phyloP scores from a whole-genome alignment of 345 rosid genomes.

The Geranium brycei region DNA sequence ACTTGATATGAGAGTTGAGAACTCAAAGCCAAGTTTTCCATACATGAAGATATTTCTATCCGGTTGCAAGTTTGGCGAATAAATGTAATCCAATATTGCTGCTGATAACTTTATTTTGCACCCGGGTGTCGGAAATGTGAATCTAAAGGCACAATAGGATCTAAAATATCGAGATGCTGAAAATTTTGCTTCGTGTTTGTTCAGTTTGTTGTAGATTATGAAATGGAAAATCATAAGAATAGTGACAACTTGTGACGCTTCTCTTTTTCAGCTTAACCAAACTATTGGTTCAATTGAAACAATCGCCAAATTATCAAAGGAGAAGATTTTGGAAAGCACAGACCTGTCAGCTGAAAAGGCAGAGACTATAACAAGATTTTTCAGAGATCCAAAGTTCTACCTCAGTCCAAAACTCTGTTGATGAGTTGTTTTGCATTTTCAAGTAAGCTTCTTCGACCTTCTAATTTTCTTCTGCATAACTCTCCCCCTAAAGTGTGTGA shows the following conservation, averaged over 20 bases:
- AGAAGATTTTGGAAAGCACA: conserved; percentile 53
- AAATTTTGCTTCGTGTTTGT: not conserved
- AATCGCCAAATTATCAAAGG: conserved; percentile 69
- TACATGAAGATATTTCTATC: too few species aligned
- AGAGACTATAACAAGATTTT: conserved; percentile 44
- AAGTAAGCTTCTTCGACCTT: conserved; percentile 2
- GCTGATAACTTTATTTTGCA: too few species aligned
- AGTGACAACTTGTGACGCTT: not conserved
- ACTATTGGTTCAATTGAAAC: conserved; percentile 85
- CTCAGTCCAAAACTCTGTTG: conserved; percentile 50
- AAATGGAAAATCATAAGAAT: not conserved
- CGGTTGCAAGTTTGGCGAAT: too few species aligned
- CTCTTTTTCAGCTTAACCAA: conserved; percentile 52
- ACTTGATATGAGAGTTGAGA: too few species aligned
- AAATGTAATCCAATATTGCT: too few species aligned
- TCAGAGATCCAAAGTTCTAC: conserved; percentile 67
- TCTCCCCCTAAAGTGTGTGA: not conserved
- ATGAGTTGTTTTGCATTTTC: conserved; percentile 6
- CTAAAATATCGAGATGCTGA: too few species aligned
- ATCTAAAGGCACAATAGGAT: too few species aligned
- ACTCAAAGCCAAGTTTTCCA: too few species aligned
- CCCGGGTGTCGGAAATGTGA: too few species aligned
- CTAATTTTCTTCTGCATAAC: not conserved
- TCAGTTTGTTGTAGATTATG: not conserved
- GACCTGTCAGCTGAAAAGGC: conserved; percentile 82